Evolutionary conservation across 352 stramenopile species (phyloP), one percentile per base, ranked within the genome.

Genomic region (Globisporangium acanthophoron): DNA sequence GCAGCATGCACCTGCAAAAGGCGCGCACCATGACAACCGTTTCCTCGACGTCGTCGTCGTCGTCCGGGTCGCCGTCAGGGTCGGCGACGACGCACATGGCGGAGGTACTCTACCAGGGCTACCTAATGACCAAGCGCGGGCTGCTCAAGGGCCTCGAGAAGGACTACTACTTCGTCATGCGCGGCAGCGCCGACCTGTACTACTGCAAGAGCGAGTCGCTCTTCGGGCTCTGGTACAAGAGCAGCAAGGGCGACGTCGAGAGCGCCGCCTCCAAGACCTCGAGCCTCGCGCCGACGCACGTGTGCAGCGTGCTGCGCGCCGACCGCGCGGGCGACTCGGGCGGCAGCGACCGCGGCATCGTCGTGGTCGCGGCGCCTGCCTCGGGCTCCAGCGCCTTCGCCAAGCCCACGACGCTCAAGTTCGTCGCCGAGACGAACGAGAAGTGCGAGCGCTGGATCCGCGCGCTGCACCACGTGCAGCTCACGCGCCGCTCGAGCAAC

Each of bases 131-230:
- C 39, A 67, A 67, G 27, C 65, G 72, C 44, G 52, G 59, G 0
- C 52, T 85, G 58, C 71, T 88, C 50, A 82, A 86, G 48, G 65
- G 71, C 45, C 61, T 71, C 40, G 75, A 86, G 56, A 84, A 83
- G 58, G 66, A 71, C 54, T 89, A 70, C 55, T 89, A 83, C 57
- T 89, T 89, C 55, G 58, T 87, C 5, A 61, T 63, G 50, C 52
- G 53, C 0, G 40, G 57, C n/a, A 65, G 44, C n/a, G 47, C 76
- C 0, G 69, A 85, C 41, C 52, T 89, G 16, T 89, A 71, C 58
- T 66, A 58, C 37, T 86, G 73, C 66, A 77, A 76, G 62, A 73
- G 85, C 54, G 73, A 89, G 59, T 69, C 64, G 50, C 65, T 63
- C 21, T 89, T 89, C 58, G 72, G 65, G 20, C 55, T 79, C 18